Evolutionary conservation across 495 filamentous ascomycete species (phyloP).

Genomic region (Gamarada debralockiae): DNA sequence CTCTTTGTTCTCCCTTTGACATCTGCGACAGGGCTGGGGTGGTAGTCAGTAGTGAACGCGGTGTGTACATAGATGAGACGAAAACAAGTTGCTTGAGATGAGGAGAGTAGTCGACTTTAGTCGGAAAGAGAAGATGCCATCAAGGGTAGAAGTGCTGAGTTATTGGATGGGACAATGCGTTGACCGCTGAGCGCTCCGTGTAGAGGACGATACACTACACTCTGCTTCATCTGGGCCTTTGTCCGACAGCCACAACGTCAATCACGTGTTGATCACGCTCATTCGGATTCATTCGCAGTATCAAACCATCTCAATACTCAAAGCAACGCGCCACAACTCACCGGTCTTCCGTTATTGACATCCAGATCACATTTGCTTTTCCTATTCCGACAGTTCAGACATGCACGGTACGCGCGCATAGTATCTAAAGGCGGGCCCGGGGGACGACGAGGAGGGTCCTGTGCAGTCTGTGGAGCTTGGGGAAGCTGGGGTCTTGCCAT

Average conservation of each 20-base stretch:
- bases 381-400: constrained; percentile 57
- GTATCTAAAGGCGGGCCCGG: constrained; percentile 18
- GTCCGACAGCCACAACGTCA: no score
- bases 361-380: constrained; percentile 65
- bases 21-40: constrained; percentile 52
- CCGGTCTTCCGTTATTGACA: constrained; percentile 27
- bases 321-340: constrained; percentile 16
- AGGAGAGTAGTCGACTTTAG: not conserved
- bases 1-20: constrained; percentile 53
- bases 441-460: not conserved
- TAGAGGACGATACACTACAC: not conserved
- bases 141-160: not conserved
- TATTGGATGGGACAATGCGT: not conserved
- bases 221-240: no score
- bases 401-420: constrained; percentile 59
- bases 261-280: not conserved
- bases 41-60: not conserved
- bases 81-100: not conserved
- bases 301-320: not conserved
- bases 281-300: not conserved
- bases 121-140: not conserved
- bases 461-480: not conserved
- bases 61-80: not conserved
- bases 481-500: not conserved
- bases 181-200: not conserved